Percentiles rank a stretch among this genome's conserved stretches.
phyloP scores from a whole-genome alignment of 306 rosid genomes.

The Castanea sativa region DNA sequence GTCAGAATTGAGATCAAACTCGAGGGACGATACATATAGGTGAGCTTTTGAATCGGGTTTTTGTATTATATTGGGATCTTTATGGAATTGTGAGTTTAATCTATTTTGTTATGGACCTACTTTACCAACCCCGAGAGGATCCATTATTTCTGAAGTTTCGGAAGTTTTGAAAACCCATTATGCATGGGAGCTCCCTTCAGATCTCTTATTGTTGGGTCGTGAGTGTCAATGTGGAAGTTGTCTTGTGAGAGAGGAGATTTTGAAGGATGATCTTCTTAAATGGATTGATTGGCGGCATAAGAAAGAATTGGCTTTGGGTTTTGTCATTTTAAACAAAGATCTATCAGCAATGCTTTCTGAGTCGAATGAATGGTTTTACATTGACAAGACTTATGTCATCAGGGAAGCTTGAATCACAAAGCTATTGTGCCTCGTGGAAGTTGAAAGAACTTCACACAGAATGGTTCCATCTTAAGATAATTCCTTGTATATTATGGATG shows the following conservation, averaged over 20 bases:
- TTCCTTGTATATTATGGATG: slow-evolving; percentile 27
- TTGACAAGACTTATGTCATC: slow-evolving; percentile 58
- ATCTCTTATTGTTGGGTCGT: slow-evolving; percentile 38
- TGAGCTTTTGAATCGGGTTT: slow-evolving; percentile 61
- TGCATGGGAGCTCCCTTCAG: slow-evolving; percentile 71
- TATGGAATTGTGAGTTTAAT: slow-evolving; percentile 59
- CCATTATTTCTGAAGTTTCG: slow-evolving; percentile 31
- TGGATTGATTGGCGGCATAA: slow-evolving; percentile 76
- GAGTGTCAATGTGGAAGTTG: slow-evolving; percentile 58
- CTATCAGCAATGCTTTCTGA: slow-evolving; percentile 41
- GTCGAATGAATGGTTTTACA: slow-evolving; percentile 62
- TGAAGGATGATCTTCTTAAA: slow-evolving; percentile 56
- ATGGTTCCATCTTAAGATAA: slow-evolving; percentile 29
- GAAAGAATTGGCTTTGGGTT: slow-evolving; percentile 69
- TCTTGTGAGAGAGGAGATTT: slow-evolving; percentile 52
- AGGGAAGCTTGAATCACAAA: slow-evolving; percentile 65
- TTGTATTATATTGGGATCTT: slow-evolving; percentile 64
- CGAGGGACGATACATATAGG: slow-evolving; percentile 33
- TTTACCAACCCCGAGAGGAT: slow-evolving; percentile 29
- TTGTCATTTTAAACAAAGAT: slow-evolving; percentile 48
- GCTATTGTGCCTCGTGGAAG: slow-evolving; percentile 39
- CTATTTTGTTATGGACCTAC: slow-evolving; percentile 59
- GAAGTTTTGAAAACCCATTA: slow-evolving; percentile 27
- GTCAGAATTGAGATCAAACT: slow-evolving; percentile 36
- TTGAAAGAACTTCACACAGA: slow-evolving; percentile 13